Percentiles rank a stretch among this genome's conserved stretches.
These are phyloP conservation scores for Tylopilus felleus DNA, from an alignment of 768 basidiomycete genomes.

Conservation along the genomic window DNA sequence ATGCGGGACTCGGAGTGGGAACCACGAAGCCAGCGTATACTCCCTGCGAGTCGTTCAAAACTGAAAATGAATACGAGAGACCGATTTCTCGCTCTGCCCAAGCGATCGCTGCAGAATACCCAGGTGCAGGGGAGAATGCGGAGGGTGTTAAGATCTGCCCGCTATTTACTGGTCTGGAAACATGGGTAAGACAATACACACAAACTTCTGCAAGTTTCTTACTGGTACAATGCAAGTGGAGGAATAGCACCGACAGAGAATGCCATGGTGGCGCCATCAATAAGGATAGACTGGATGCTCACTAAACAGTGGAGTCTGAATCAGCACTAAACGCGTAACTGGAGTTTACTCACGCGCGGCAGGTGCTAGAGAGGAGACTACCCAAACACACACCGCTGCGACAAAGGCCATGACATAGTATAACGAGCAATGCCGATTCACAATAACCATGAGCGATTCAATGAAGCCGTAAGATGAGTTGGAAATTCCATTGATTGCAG, in stretches of 20 bases:
- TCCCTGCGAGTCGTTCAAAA: slow-evolving; percentile 8
- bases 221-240: not conserved
- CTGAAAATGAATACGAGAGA: slow-evolving; percentile 13
- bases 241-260: slow-evolving; percentile 14
- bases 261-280: slow-evolving; percentile 13
- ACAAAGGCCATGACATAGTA: slow-evolving; percentile 8
- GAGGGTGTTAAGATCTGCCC: not conserved
- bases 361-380: slow-evolving; percentile 7
- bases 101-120: slow-evolving; percentile 10
- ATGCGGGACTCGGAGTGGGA: slow-evolving; percentile 1
- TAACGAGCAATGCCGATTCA: slow-evolving; percentile 3
- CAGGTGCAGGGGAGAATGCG: slow-evolving; percentile 10
- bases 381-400: slow-evolving; percentile 6
- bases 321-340: not conserved
- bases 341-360: slow-evolving; percentile 10
- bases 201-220: not conserved
- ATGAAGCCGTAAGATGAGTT: slow-evolving; percentile 8
- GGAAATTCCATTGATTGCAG: slow-evolving; percentile 15
- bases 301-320: not conserved
- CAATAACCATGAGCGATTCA: not conserved
- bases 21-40: slow-evolving; percentile 8
- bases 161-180: slow-evolving; percentile 8
- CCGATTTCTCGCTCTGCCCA: slow-evolving; percentile 17
- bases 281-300: slow-evolving; percentile 11
- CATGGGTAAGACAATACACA: not conserved